Conservation (phyloP, 768 basidiomycete species). For the Termitomyces titanicus region DNA sequence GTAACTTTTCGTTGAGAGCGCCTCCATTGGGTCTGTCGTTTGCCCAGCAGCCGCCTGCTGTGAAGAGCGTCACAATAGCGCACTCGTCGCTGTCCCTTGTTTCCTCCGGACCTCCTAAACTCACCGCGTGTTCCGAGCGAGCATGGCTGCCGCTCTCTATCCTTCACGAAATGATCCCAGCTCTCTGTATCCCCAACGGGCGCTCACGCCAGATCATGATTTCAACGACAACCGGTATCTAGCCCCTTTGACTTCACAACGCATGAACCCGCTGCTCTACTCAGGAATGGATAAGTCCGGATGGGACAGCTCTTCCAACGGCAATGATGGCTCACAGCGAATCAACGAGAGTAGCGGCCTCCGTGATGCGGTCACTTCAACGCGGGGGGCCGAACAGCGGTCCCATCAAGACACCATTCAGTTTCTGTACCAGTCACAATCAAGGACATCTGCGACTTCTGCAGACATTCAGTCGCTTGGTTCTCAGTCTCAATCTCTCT, state of each 20-base stretch:
- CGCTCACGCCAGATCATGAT: conserved; percentile 58
- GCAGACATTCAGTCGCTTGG: conserved; percentile 28
- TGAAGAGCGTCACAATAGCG: background rate
- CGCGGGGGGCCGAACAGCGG: conserved; percentile 21
- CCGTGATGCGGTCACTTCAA: conserved; percentile 15
- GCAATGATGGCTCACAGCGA: conserved; percentile 10
- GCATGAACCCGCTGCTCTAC: conserved; percentile 25
- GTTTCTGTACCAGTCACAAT: conserved; percentile 16
- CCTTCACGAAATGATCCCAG: conserved; percentile 37
- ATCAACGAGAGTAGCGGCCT: conserved; percentile 14
- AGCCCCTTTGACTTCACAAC: conserved; percentile 23
- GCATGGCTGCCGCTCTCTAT: conserved; percentile 51
- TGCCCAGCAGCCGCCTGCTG: background rate
- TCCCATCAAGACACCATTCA: conserved; percentile 17
- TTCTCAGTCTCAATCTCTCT: conserved; percentile 24
- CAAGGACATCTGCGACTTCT: conserved; percentile 21
- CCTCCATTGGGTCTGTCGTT: too few species aligned
- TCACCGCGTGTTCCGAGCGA: conserved; percentile 10
- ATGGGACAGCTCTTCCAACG: conserved; percentile 22
- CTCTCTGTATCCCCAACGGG: conserved; percentile 43
- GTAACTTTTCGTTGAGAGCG: too few species aligned
- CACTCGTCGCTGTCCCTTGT: background rate
- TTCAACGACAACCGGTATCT: conserved; percentile 62
- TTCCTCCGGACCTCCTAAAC: conserved; percentile 16
- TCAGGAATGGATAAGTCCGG: conserved; percentile 22